Base-by-base conservation (phyloP, 208 protist genomes). In the Angomonas ambiguus region DNA sequence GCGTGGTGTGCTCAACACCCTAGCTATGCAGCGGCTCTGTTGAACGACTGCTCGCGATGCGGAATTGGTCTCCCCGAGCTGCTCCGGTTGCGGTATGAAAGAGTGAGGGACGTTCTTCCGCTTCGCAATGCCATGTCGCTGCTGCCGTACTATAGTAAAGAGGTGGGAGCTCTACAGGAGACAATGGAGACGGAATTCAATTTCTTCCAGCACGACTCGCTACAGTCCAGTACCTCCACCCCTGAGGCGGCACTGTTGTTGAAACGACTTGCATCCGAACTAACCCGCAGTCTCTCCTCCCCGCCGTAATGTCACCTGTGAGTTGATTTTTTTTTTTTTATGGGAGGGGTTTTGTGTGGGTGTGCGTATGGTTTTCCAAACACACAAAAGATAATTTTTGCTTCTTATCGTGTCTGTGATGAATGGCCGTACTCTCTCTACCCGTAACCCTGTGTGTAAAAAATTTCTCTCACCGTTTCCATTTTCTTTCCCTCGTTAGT, bases 111-210 rank as follows among this genome's bases (percentile, higher is more conserved):
- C n/a, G 2, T 88, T 5, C 74, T 92, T 34, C 61, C 67, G 1
- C 41, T 55, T n/a, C 83, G 83, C 18, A 72, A 89, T 63, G 5
- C 32, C 10, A 60, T 94, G 3, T 55, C 80, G 2, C 62, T 92
- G 22, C 67, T 73, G 30, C 45, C 63, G 1, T 83, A 68, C 51
- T 94, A 91, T 63, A 79, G 79, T 13, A 83, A 73, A 16, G 85
- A 94, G 71, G 88, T 77, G 61, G 78, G 81, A 10, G 74, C 33
- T 0, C 60, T 94, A 41, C 76, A 88, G 64, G 81, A 91, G 67
- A 65, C 81, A 2, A 92, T 94, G 88, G 85, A 91, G 6, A 83
- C 90, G 64, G 88, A 94, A 66, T 85, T 83, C 1, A 18, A 74
- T 22, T 74, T 94, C 20, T 94, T 92, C 31, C 62, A 70, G 2